Conservation (phyloP, 495 filamentous ascomycete genomes). For the Thozetella sp. region DNA sequence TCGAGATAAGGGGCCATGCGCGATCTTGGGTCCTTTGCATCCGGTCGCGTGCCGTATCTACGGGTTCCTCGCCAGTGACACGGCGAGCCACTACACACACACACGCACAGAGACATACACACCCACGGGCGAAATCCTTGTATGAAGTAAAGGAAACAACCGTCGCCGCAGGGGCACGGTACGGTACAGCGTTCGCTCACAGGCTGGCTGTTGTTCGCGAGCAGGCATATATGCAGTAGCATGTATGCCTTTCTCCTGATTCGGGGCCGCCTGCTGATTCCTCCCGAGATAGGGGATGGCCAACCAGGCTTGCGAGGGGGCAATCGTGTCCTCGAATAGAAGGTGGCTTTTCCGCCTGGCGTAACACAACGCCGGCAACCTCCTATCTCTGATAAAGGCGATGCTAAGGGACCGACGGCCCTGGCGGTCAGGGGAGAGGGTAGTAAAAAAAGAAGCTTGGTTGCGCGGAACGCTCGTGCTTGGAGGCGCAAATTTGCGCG, state of each 20-base stretch:
- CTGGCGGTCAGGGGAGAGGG: too few relatives aligned
- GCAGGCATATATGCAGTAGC: too few relatives aligned
- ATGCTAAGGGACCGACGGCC: neutral
- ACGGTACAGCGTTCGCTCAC: too few relatives aligned
- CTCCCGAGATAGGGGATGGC: neutral
- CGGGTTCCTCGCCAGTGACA: neutral
- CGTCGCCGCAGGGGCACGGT: too few relatives aligned
- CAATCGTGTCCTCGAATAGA: constrained; percentile 2
- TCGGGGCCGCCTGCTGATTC: too few relatives aligned
- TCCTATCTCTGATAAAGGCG: neutral
- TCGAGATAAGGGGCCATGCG: neutral
- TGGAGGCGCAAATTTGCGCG: constrained; percentile 1
- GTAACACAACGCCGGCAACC: neutral
- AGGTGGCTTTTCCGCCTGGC: neutral
- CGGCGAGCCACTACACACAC: too few relatives aligned
- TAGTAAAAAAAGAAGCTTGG: neutral
- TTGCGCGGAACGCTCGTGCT: neutral
- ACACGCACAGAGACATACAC: too few relatives aligned
- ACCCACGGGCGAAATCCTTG: too few relatives aligned
- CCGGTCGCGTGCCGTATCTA: neutral
- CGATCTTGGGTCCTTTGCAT: neutral
- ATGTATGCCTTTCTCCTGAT: too few relatives aligned
- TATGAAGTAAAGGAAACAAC: too few relatives aligned
- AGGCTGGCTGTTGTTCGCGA: too few relatives aligned
- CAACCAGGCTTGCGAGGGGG: neutral